phyloP scores from a whole-genome alignment of 306 rosid species.

The Clitoria ternatea region DNA sequence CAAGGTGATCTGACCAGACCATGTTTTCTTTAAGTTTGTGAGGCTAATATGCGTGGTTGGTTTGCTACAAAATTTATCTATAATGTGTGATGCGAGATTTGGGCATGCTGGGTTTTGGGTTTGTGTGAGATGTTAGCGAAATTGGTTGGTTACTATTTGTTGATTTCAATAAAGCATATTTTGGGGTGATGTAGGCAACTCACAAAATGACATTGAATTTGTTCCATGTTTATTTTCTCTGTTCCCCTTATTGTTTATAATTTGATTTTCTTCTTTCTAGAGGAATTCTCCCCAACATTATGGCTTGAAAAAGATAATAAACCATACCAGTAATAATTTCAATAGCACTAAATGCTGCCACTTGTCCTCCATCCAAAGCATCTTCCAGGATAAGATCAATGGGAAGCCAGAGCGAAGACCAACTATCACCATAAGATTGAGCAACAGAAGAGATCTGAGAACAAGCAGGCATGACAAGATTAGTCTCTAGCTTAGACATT shows the following conservation, averaged over 20 bases:
- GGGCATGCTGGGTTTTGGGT: too few relatives aligned
- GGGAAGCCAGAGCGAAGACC: slow-evolving; percentile 86
- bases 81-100: too few relatives aligned
- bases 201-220: too few relatives aligned
- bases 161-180: too few relatives aligned
- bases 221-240: background rate
- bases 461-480: slow-evolving; percentile 49
- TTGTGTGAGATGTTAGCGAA: too few relatives aligned
- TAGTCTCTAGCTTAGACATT: slow-evolving; percentile 43
- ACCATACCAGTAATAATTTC: slow-evolving; percentile 69
- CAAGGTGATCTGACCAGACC: too few relatives aligned
- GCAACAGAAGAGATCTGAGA: slow-evolving; percentile 45
- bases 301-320: background rate
- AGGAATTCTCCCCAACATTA: background rate
- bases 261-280: slow-evolving; percentile 17
- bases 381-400: slow-evolving; percentile 86
- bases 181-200: too few relatives aligned
- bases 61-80: too few relatives aligned
- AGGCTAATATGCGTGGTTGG: too few relatives aligned
- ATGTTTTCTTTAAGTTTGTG: too few relatives aligned
- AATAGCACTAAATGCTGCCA: slow-evolving; percentile 58
- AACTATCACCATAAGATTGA: slow-evolving; percentile 58
- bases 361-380: slow-evolving; percentile 74
- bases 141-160: too few relatives aligned
- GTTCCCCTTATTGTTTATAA: background rate